phyloP scores from a whole-genome alignment of 306 rosid genomes.

The Luffa acutangula region DNA sequence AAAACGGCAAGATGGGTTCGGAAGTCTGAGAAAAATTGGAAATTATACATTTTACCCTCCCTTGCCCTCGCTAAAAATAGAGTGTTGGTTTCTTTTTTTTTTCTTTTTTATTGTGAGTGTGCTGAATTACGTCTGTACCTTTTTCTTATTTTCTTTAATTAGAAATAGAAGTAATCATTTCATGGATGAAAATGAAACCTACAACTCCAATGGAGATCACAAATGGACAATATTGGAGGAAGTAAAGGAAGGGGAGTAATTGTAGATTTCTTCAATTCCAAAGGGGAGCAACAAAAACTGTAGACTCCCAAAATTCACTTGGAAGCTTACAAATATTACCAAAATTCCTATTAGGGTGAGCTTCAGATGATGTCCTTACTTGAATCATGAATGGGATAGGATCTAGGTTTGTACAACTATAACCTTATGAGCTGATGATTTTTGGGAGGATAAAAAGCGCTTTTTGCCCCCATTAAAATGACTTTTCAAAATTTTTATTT shows the following conservation, averaged over 20 bases:
- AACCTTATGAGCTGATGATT: background rate
- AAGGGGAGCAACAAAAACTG: background rate
- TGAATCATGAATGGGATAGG: background rate
- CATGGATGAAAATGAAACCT: background rate
- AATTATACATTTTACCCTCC: background rate
- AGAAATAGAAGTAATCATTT: background rate
- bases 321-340: background rate
- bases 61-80: background rate
- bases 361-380: background rate
- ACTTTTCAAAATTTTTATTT: background rate
- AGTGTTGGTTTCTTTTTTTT: background rate
- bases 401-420: background rate
- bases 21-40: background rate
- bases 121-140: background rate
- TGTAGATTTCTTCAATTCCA: background rate
- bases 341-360: background rate
- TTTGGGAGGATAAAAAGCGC: background rate
- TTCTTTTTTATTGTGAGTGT: background rate
- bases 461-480: background rate
- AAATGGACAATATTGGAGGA: background rate
- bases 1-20: background rate
- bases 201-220: background rate
- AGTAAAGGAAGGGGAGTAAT: background rate
- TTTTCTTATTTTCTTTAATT: background rate
- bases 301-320: background rate